These are phyloP conservation scores for Dendrothele bispora DNA, from an alignment of 768 basidiomycete species.

Conservation along the genomic window DNA sequence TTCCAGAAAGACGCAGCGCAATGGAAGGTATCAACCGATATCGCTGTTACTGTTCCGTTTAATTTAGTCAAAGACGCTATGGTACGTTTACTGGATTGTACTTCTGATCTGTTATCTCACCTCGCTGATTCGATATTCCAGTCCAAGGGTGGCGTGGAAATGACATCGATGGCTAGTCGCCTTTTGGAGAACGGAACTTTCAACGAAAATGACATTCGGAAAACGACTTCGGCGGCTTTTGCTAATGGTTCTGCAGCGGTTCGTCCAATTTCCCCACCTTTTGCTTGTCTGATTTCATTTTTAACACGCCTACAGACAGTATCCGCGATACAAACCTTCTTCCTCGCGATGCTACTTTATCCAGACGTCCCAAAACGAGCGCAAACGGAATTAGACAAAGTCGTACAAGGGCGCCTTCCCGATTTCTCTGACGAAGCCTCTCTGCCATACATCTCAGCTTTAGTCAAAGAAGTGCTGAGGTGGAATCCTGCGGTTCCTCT, in stretches of 20 bases:
- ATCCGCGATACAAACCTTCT: slow-evolving; percentile 5
- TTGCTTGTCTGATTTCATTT: no score
- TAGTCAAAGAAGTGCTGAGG: slow-evolving; percentile 24
- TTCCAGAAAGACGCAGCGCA: slow-evolving; percentile 4
- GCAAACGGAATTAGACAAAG: slow-evolving; percentile 23
- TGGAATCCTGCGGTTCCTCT: slow-evolving; percentile 25
- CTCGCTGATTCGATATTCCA: not conserved
- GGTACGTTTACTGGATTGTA: not conserved
- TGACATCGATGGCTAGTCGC: not conserved
- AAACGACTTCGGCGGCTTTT: slow-evolving; percentile 6
- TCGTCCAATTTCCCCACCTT: not conserved
- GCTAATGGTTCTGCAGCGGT: slow-evolving; percentile 10
- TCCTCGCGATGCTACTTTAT: slow-evolving; percentile 19
- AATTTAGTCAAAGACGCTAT: slow-evolving; percentile 1
- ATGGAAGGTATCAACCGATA: slow-evolving; percentile 4
- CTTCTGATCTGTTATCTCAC: not conserved
- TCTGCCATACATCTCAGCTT: slow-evolving; percentile 24
- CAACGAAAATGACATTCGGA: not conserved
- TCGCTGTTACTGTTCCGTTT: slow-evolving; percentile 8
- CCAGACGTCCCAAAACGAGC: slow-evolving; percentile 25
- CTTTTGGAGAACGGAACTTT: not conserved
- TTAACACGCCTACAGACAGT: slow-evolving; percentile 1
- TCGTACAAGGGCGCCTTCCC: slow-evolving; percentile 17
- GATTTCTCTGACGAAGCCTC: slow-evolving; percentile 14
- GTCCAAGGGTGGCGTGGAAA: not conserved